phyloP scores from a whole-genome alignment of 2,329 filamentous ascomycete species.

The Colletotrichum cuscutae region DNA sequence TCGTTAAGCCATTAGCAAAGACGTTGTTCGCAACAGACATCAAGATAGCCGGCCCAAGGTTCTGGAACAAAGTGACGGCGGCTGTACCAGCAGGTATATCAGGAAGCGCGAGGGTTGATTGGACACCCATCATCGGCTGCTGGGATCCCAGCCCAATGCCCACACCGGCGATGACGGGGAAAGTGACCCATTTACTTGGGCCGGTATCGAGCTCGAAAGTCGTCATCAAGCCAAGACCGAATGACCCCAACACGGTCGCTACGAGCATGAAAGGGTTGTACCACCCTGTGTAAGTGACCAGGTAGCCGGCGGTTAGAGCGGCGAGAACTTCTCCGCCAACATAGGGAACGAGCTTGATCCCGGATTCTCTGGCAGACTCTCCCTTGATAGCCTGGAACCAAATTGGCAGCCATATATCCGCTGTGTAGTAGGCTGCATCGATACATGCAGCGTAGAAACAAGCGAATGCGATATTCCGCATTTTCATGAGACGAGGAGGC shows the following conservation, averaged over 20 bases:
- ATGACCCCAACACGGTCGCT: slow-evolving; percentile 40
- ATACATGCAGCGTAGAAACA: slow-evolving; percentile 38
- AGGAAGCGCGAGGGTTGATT: slow-evolving; percentile 37
- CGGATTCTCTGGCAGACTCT: slow-evolving; percentile 43
- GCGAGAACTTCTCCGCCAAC: slow-evolving; percentile 42
- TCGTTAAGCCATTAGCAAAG: slow-evolving; percentile 31
- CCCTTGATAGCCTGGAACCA: slow-evolving; percentile 48
- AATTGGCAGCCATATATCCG: slow-evolving; percentile 46
- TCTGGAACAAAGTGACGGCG: slow-evolving; percentile 28
- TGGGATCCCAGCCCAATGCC: slow-evolving; percentile 42
- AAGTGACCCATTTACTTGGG: slow-evolving; percentile 37
- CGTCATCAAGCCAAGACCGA: slow-evolving; percentile 38
- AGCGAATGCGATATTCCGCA: slow-evolving; percentile 38
- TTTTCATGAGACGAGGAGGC: slow-evolving; percentile 46
- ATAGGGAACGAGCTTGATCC: slow-evolving; percentile 45
- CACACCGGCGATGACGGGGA: slow-evolving; percentile 39
- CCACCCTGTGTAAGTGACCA: slow-evolving; percentile 46
- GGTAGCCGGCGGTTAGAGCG: slow-evolving; percentile 40
- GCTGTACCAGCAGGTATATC: slow-evolving; percentile 31
- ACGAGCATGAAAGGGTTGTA: slow-evolving; percentile 48
- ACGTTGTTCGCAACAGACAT: slow-evolving; percentile 31
- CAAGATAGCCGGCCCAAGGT: slow-evolving; percentile 27
- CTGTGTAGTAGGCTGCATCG: slow-evolving; percentile 42
- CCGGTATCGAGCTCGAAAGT: slow-evolving; percentile 10
- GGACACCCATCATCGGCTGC: slow-evolving; percentile 40